Evolutionary conservation across 2,329 filamentous ascomycete genomes (phyloP), one percentile per base, ranked within the genome.

Genomic region (Talaromyces sp.): DNA sequence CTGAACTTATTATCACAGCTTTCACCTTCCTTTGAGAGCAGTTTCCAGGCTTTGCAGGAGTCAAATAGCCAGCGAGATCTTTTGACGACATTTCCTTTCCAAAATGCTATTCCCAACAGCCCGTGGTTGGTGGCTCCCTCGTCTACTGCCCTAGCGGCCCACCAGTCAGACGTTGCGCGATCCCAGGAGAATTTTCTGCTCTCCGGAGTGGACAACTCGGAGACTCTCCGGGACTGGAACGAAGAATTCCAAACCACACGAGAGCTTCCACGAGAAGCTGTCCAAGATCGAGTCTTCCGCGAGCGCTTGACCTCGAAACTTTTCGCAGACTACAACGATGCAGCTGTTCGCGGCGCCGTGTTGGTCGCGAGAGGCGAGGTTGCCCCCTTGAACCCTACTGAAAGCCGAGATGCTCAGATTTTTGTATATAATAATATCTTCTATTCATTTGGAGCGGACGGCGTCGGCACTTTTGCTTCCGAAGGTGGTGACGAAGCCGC

Each of bases 391-490:
- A 99, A 99, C 78, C 96, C 95, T 7, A 98, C 93, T 0, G 95
- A 99, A 78, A 87, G 84, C 64, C 86, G 84, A 66, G 93, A 99
- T 74, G 95, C 95, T 4, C 95, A 99, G 75, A 99, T 99, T 66
- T 99, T 96, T 70, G 93, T 99, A 26, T 97, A 98, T 81, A 98
- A 98, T 82, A 99, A 99, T 77, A 92, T 99, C 67, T 99, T 99
- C 81, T 99, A 96, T 81, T 98, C 95, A 0, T 98, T 97, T 68
- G 95, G 95, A 64, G 93, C 95, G 51, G 95, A 99, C 74, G 96
- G 95, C 57, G 95, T 98, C 52, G 93, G 95, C 50, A 99, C 95
- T 17, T 99, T 99, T 75, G 93, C 92, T 11, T 93, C 89, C 3
- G 95, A 99, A 78, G 95, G 95, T 66, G 95, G 95, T 21, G 93